phyloP scores from a whole-genome alignment of 2,329 filamentous ascomycete species.

The Fusarium newnesense region DNA sequence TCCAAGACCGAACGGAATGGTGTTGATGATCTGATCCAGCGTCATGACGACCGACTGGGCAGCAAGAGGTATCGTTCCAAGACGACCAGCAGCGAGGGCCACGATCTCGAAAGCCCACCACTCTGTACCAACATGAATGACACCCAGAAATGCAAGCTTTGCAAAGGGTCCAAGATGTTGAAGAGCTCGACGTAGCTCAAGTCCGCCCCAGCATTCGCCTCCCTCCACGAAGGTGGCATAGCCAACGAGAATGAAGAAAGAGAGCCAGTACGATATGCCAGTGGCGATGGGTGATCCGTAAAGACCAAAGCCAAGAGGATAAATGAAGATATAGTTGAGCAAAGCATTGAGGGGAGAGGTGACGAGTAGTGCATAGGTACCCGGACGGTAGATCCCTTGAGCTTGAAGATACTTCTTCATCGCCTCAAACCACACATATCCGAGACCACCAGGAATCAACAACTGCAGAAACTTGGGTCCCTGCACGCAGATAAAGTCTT shows the following conservation, averaged over 20 bases:
- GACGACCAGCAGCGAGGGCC: slow-evolving; percentile 80
- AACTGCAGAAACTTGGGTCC: slow-evolving; percentile 78
- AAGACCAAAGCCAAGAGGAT: slow-evolving; percentile 75
- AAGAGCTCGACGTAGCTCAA: slow-evolving; percentile 69
- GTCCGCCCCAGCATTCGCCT: slow-evolving; percentile 83
- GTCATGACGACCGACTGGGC: slow-evolving; percentile 93
- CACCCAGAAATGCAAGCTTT: slow-evolving; percentile 77
- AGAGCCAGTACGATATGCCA: slow-evolving; percentile 86
- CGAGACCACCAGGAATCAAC: slow-evolving; percentile 82
- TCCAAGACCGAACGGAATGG: slow-evolving; percentile 86
- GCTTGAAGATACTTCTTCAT: slow-evolving; percentile 91
- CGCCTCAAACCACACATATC: slow-evolving; percentile 88
- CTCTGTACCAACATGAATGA: slow-evolving; percentile 87
- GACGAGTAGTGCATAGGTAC: slow-evolving; percentile 83
- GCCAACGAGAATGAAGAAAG: slow-evolving; percentile 78
- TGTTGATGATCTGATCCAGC: slow-evolving; percentile 84
- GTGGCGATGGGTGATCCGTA: slow-evolving; percentile 85
- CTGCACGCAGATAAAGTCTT: slow-evolving; percentile 78
- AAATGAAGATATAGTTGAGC: slow-evolving; percentile 83
- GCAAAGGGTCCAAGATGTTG: slow-evolving; percentile 77
- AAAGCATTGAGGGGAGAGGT: slow-evolving; percentile 84
- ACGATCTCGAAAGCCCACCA: slow-evolving; percentile 98
- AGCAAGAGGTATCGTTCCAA: slow-evolving; percentile 82
- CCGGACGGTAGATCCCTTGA: slow-evolving; percentile 86
- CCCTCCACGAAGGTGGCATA: slow-evolving; percentile 79